Evolutionary conservation across 176 grass and related monocot species (phyloP), one percentile per base, ranked within the genome.

Genomic region (Carex cristatella): DNA sequence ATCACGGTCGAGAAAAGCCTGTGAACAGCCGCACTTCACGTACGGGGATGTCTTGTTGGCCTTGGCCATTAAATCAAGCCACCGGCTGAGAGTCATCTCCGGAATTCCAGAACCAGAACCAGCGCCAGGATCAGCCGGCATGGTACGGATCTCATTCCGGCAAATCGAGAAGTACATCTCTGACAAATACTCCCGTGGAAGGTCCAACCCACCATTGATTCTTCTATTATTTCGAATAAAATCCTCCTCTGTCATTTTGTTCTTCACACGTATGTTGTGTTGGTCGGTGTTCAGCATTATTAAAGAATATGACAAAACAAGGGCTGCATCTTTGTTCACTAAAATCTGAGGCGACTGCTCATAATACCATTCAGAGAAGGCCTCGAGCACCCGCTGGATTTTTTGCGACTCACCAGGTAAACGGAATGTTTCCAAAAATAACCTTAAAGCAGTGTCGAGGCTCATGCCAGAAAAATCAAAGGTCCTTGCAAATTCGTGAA

Each of bases 231-330:
- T 98, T 79, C 93, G 89, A 55, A 98, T 92, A 85, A 98, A 98
- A 69, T 98, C 96, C 82, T 98, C 96, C 90, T 98, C 96, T 32
- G 96, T 95, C 96, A 98, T 98, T 89, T 98, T 98, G 87, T 95
- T 98, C 83, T 95, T 98, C 42, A 98, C 96, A 88, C 89, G 89
- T 80, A 92, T 76, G 91, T 98, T 98, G 85, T 98, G 96, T 42
- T 94, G 96, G 84, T 98, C 96, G 4, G 96, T 98, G 83, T 98
- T 98, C 27, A 98, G 93, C 96, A 98, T 10, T 86, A 98, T 98
- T 78, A 98, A 86, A 38, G 96, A 98, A 86, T 98, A 98, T 63
- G 96, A 94, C 55, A 98, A 60, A 44, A 98, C 85, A 55, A 98
- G 85, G 63, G 96, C 96, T 65, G 96, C 89, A 90, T 98, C 96